These are phyloP conservation scores for Aspergillus japonicus DNA, from an alignment of 2,329 filamentous ascomycete species.

Conservation along the genomic window DNA sequence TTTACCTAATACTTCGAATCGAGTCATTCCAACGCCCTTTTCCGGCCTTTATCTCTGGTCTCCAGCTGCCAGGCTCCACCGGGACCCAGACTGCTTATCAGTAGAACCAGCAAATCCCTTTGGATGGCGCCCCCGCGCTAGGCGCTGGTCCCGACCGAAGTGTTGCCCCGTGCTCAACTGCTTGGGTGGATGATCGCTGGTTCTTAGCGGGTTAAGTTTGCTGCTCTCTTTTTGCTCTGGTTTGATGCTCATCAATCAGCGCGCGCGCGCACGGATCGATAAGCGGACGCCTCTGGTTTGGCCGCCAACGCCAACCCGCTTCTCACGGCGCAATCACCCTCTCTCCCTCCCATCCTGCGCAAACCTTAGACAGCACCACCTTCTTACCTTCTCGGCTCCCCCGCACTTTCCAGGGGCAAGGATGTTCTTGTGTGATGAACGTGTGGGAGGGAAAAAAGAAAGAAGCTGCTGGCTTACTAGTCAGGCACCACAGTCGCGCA, in stretches of 20 bases:
- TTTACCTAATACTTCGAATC: constrained; percentile 19
- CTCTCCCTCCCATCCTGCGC: background rate
- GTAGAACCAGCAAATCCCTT: constrained; percentile 12
- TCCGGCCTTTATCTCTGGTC: constrained; percentile 26
- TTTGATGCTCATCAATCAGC: background rate
- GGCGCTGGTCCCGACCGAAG: constrained; percentile 22
- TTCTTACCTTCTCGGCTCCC: constrained; percentile 3
- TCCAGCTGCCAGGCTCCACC: constrained; percentile 25
- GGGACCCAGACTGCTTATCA: constrained; percentile 39
- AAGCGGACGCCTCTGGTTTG: constrained; percentile 7
- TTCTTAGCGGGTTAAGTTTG: background rate
- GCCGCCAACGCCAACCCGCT: no score
- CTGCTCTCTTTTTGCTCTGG: background rate
- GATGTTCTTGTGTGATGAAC: constrained; percentile 3
- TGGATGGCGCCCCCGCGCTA: constrained; percentile 28
- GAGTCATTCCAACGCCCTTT: constrained; percentile 19
- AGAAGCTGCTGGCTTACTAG: constrained; percentile 1
- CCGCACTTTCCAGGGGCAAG: constrained; percentile 9
- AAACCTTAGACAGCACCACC: constrained; percentile 10
- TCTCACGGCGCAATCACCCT: no score
- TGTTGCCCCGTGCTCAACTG: background rate
- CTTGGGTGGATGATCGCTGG: background rate
- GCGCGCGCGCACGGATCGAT: constrained; percentile 13
- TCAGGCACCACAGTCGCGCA: constrained; percentile 9
- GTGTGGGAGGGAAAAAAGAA: background rate